A percentile compares a stretch with the other conserved stretches of the same genome.
Evolutionary conservation across 1,284 basidiomycete species (phyloP).

Genomic region (Stereum hirsutum): DNA sequence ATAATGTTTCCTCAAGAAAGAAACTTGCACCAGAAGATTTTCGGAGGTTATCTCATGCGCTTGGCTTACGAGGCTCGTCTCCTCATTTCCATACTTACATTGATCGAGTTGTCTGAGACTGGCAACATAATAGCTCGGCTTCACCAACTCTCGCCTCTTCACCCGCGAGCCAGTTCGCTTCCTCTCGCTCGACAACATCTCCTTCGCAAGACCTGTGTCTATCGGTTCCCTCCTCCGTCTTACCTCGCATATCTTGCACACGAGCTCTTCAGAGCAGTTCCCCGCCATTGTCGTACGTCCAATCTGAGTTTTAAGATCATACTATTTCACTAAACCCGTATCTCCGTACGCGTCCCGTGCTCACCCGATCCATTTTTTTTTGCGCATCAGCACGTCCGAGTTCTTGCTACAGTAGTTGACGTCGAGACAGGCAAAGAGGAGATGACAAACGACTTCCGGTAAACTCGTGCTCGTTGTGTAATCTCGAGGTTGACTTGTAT

Average conservation of each 20-base stretch:
- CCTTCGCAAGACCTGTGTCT: slow-evolving; percentile 72
- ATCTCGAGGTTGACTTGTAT: no score
- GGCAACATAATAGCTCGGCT: slow-evolving; percentile 48
- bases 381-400: slow-evolving; percentile 51
- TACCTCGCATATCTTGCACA: slow-evolving; percentile 58
- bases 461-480: no score
- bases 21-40: slow-evolving; percentile 78
- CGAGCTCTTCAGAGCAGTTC: slow-evolving; percentile 31
- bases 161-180: slow-evolving; percentile 63
- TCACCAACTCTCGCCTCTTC: slow-evolving; percentile 65
- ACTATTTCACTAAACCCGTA: slow-evolving; percentile 8
- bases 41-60: slow-evolving; percentile 61
- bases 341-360: slow-evolving; percentile 4
- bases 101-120: slow-evolving; percentile 1
- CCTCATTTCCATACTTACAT: not conserved
- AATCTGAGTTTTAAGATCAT: not conserved
- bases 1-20: slow-evolving; percentile 83
- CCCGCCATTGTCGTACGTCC: slow-evolving; percentile 43
- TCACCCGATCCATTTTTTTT: not conserved
- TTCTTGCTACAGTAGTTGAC: slow-evolving; percentile 71
- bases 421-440: slow-evolving; percentile 59
- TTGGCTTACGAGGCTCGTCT: slow-evolving; percentile 53
- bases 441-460: slow-evolving; percentile 63
- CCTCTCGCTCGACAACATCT: slow-evolving; percentile 71
- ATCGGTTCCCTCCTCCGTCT: slow-evolving; percentile 75